These are phyloP conservation scores for Euphorbia lathyris DNA, from an alignment of 345 rosid genomes.

Conservation along the genomic window DNA sequence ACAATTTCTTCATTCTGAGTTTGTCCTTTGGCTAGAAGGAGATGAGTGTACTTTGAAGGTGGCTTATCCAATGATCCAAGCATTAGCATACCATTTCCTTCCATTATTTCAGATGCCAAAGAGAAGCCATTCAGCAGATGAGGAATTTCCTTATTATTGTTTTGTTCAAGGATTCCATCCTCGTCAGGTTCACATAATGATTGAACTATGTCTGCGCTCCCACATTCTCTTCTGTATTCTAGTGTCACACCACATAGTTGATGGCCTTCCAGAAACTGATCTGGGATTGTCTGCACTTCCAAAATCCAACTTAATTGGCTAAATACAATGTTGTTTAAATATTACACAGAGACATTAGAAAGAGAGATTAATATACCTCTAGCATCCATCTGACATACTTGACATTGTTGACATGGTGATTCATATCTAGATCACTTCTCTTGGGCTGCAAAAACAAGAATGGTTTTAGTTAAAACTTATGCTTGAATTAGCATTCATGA, in stretches of 20 bases:
- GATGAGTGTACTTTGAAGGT: conserved; percentile 47
- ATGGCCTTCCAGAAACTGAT: conserved; percentile 41
- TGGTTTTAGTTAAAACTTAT: conserved; percentile 1
- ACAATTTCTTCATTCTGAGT: conserved; percentile 46
- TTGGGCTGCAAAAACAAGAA: conserved; percentile 35
- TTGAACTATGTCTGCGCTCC: conserved; percentile 53
- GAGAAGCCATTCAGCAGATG: conserved; percentile 33
- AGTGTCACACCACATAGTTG: conserved; percentile 45
- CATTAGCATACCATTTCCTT: conserved; percentile 40
- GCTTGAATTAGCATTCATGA: too few relatives aligned
- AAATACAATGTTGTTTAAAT: too few relatives aligned
- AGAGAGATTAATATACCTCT: conserved; percentile 41
- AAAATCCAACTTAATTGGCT: too few relatives aligned
- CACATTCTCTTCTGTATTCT: conserved; percentile 56
- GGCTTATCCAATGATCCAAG: conserved; percentile 30
- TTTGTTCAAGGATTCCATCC: conserved; percentile 29
- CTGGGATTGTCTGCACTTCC: conserved; percentile 46
- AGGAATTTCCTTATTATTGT: conserved; percentile 15
- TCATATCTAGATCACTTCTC: conserved; percentile 67
- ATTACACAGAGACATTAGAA: too few relatives aligned
- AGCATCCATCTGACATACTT: conserved; percentile 73
- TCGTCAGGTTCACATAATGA: conserved; percentile 57
- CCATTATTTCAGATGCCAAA: conserved; percentile 42
- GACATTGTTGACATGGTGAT: conserved; percentile 73
- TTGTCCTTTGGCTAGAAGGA: conserved; percentile 40